Evolutionary conservation across 2,329 filamentous ascomycete genomes (phyloP), one percentile per base, ranked within the genome.

Genomic region (Verticillium nonalfalfae): DNA sequence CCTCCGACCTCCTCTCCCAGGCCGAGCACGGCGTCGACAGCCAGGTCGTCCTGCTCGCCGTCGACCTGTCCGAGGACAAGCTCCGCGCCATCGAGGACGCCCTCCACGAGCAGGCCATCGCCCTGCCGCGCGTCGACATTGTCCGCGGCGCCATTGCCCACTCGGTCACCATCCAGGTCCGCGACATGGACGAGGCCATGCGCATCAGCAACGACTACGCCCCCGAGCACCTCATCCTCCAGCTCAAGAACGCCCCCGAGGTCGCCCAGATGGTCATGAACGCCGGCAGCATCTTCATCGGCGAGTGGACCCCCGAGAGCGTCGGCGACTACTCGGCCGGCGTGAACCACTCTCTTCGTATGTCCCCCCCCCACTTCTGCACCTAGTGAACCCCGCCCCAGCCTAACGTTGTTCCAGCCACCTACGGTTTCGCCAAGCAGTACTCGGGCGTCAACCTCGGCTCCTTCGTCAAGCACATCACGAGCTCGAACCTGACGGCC

Each of bases 381-480:
- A 33, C 62, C 56, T 50, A 35, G 33, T 9, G 15, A 26, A 10
- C n/a, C 6, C 13, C 31, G 21, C 21, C 9, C 33, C n/a, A 9
- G 56, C 9, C 57, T 68, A 62, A 66, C 59, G 18, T 31, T 18
- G 57, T 36, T 11, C 2, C 68, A 96, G 93, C 95, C 59, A 99
- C 95, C 0, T 99, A 98, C 72, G 95, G 95, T 50, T 99, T 96
- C 71, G 95, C 95, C 57, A 97, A 96, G 78, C 95, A 99, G 76
- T 99, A 99, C 79, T 97, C 93, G 6, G 95, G 95, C 59, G 95
- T 99, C 71, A 99, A 97, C 75, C 85, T 99, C 6, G 92, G 86
- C 36, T 98, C 94, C 2, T 99, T 97, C 77, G 85, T 97, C 74
- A 99, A 99, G 80, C 93, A 98, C 81, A 97, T 99, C 71, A 99